phyloP scores from a whole-genome alignment of 331 rosid species.

The Arachis monticola region DNA sequence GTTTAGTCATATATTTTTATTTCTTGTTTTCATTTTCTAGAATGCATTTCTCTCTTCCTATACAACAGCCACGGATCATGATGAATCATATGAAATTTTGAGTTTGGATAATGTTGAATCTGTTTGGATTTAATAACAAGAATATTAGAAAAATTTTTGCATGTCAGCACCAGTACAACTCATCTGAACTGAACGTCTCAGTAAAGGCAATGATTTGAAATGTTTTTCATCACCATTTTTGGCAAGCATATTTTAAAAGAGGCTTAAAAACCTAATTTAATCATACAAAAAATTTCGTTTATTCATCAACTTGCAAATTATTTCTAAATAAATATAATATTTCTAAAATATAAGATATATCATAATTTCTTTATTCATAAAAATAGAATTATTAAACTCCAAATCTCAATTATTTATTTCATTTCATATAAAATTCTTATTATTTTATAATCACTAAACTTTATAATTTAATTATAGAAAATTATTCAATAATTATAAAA shows the following conservation, averaged over 20 bases:
- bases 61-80: conserved; percentile 1
- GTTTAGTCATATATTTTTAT: conserved; percentile 13
- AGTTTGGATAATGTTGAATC: neutral
- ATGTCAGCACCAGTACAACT: neutral
- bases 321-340: too few species aligned
- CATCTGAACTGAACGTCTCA: neutral
- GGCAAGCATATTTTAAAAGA: neutral
- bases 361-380: too few species aligned
- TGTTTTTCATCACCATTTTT: neutral
- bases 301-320: too few species aligned
- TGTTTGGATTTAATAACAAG: neutral
- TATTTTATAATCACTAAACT: too few species aligned
- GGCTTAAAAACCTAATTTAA: too few species aligned
- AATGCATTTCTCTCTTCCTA: conserved; percentile 22
- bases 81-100: neutral
- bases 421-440: too few species aligned
- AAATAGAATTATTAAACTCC: too few species aligned
- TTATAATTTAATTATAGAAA: too few species aligned
- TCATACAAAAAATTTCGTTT: too few species aligned
- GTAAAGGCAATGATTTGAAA: neutral
- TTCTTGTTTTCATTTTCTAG: conserved; percentile 33
- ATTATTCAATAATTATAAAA: too few species aligned
- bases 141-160: neutral
- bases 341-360: too few species aligned
- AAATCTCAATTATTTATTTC: too few species aligned